Conservation (phyloP, 768 basidiomycete genomes). For the Holtermanniella nyarrowii region DNA sequence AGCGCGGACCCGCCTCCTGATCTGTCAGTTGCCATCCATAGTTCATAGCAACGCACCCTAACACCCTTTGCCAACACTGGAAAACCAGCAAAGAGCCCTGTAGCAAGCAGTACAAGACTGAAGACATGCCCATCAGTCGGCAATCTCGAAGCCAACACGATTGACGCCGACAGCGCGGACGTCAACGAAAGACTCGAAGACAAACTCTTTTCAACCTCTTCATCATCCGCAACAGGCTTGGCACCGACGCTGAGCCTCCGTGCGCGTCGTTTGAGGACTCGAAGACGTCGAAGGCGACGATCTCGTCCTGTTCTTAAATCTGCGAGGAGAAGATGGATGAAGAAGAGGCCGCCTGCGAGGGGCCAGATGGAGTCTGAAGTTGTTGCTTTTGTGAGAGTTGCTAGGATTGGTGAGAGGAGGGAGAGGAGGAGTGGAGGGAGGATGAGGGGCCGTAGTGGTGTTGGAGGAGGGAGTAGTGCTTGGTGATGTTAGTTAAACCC, state of each 20-base stretch:
- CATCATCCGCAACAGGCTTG: not conserved
- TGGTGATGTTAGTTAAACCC: not conserved
- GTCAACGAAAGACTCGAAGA: constrained; percentile 41
- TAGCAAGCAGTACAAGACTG: constrained; percentile 48
- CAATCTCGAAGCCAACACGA: constrained; percentile 85
- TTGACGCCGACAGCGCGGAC: constrained; percentile 81
- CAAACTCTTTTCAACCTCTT: constrained; percentile 27
- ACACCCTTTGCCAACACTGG: constrained; percentile 26
- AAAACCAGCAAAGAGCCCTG: constrained; percentile 33
- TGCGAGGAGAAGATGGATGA: constrained; percentile 67
- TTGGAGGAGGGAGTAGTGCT: constrained; percentile 18
- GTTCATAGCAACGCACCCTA: constrained; percentile 13
- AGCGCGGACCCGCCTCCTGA: constrained; percentile 24
- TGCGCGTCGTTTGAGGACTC: constrained; percentile 11
- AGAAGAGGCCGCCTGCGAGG: constrained; percentile 70
- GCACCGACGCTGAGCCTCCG: constrained; percentile 8
- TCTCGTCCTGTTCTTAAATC: constrained; percentile 48
- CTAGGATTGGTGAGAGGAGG: constrained; percentile 79
- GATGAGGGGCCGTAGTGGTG: constrained; percentile 40
- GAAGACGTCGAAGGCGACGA: constrained; percentile 13
- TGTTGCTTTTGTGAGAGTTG: constrained; percentile 85
- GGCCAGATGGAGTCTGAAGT: constrained; percentile 98
- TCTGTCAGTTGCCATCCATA: not conserved
- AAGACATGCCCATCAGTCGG: constrained; percentile 76
- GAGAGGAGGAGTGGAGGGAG: constrained; percentile 80